phyloP scores from a whole-genome alignment of 768 basidiomycete genomes.

The Tulasnella sp. region DNA sequence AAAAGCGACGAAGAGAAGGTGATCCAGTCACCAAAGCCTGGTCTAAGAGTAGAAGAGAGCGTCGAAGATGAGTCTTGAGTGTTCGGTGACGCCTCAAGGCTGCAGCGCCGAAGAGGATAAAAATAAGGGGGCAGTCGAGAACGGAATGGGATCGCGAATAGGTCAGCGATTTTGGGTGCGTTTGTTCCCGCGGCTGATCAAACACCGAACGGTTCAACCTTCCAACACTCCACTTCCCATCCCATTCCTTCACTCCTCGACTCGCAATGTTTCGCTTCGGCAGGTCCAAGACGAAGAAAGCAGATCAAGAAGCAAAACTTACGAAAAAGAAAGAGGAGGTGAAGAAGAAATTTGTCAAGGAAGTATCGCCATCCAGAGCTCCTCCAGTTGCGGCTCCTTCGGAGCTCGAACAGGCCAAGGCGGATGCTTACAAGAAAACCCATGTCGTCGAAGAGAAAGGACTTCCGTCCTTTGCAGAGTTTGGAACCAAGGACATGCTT shows the following conservation, averaged over 20 bases:
- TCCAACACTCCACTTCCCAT: not conserved
- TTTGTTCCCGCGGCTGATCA: slow-evolving; percentile 1
- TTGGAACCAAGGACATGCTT: not conserved
- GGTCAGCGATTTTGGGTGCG: not conserved
- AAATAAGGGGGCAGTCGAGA: not conserved
- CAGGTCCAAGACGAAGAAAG: not conserved
- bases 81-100: not conserved
- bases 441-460: not conserved
- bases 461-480: slow-evolving; percentile 7
- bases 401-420: not conserved
- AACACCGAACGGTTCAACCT: not conserved
- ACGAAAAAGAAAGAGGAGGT: not conserved
- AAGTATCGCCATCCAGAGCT: not conserved
- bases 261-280: not conserved
- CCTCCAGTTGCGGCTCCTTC: not conserved
- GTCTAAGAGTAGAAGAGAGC: not conserved
- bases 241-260: not conserved
- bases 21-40: not conserved
- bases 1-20: not conserved
- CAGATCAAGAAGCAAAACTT: not conserved
- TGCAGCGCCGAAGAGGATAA: not conserved
- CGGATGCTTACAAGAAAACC: not conserved
- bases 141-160: not conserved
- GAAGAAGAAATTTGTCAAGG: not conserved
- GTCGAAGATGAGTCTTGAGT: not conserved